A percentile compares a stretch with the other conserved stretches of the same genome.
Evolutionary conservation across 495 filamentous ascomycete species (phyloP).

Genomic region (Neurospora sp.): DNA sequence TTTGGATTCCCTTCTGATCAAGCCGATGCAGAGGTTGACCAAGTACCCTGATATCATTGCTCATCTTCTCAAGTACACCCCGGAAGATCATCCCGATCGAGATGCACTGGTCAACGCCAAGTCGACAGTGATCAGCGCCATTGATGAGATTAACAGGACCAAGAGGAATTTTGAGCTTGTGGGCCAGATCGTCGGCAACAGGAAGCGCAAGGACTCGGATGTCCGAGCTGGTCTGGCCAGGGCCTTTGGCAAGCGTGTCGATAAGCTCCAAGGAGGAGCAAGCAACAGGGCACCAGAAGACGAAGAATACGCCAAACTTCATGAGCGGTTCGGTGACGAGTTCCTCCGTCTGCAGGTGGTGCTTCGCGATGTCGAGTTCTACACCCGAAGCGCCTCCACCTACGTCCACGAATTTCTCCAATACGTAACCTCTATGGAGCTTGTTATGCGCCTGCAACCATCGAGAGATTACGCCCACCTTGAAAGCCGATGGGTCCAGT

Average conservation of each 20-base stretch:
- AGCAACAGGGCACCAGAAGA: slow-evolving; percentile 68
- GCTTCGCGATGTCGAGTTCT: slow-evolving; percentile 80
- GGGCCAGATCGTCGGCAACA: slow-evolving; percentile 64
- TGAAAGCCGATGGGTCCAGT: slow-evolving; percentile 83
- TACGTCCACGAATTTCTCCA: slow-evolving; percentile 66
- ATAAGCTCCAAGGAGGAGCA: slow-evolving; percentile 52
- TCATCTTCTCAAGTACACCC: slow-evolving; percentile 68
- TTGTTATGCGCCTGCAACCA: slow-evolving; percentile 46
- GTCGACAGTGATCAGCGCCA: slow-evolving; percentile 55
- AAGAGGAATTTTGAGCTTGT: slow-evolving; percentile 88
- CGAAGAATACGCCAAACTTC: slow-evolving; percentile 60
- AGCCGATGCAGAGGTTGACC: slow-evolving; percentile 83
- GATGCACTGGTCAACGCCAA: slow-evolving; percentile 52
- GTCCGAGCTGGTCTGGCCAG: slow-evolving; percentile 73
- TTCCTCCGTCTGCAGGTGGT: slow-evolving; percentile 85
- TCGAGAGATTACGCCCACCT: slow-evolving; percentile 58
- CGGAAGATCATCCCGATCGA: slow-evolving; percentile 72
- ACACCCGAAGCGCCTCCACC: slow-evolving; percentile 57
- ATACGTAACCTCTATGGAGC: slow-evolving; percentile 60
- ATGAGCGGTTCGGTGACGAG: slow-evolving; percentile 74
- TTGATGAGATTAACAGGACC: slow-evolving; percentile 79
- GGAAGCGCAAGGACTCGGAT: slow-evolving; percentile 86
- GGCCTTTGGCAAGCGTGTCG: slow-evolving; percentile 75
- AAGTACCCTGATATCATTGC: slow-evolving; percentile 84
- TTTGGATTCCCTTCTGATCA: slow-evolving; percentile 85